These are phyloP conservation scores for Drechslerella stenobrocha DNA, from an alignment of 2,329 filamentous ascomycete species.

Conservation along the genomic window DNA sequence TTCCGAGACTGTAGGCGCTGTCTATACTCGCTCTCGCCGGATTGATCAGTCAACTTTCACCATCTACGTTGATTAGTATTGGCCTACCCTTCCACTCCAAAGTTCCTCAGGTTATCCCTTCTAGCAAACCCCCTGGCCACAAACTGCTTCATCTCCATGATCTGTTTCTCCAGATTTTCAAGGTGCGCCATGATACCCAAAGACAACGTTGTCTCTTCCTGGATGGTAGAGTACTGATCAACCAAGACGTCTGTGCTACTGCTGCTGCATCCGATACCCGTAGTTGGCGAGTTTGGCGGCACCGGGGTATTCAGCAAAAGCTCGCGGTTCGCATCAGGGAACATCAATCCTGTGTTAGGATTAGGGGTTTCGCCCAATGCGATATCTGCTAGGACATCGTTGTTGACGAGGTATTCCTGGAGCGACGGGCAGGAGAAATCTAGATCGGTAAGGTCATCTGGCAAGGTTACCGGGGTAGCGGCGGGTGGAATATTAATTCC, in stretches of 20 bases:
- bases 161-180: constrained; percentile 49
- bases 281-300: constrained; percentile 9
- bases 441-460: constrained; percentile 16
- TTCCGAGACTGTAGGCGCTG: constrained; percentile 50
- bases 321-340: neutral
- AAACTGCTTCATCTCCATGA: constrained; percentile 51
- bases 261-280: neutral
- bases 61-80: neutral
- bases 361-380: neutral
- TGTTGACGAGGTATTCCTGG: constrained; percentile 42
- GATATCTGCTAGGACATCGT: constrained; percentile 15
- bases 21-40: constrained; percentile 16
- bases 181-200: constrained; percentile 50
- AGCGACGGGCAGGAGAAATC: constrained; percentile 36
- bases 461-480: neutral
- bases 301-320: constrained; percentile 26
- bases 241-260: constrained; percentile 6
- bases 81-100: constrained; percentile 28
- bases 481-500: neutral
- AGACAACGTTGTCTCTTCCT: constrained; percentile 51
- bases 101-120: constrained; percentile 34
- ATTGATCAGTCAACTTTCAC: neutral
- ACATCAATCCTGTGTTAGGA: neutral
- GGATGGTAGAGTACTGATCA: constrained; percentile 48
- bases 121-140: constrained; percentile 49